These are phyloP conservation scores for Euphorbia tirucalli DNA, from an alignment of 345 rosid species.

Conservation along the genomic window DNA sequence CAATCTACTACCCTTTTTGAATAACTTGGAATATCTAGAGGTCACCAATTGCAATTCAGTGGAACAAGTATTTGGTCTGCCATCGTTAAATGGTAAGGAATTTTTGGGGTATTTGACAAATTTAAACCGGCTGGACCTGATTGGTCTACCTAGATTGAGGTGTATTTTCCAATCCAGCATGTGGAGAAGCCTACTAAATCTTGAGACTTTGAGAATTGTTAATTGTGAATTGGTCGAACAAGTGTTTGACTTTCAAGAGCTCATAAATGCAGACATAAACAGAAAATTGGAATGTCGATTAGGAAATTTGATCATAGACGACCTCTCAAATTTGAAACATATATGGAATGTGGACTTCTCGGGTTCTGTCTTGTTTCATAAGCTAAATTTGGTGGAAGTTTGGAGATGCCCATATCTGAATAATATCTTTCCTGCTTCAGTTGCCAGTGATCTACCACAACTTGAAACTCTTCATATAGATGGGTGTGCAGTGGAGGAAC, in stretches of 20 bases:
- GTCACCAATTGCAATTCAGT: constrained; percentile 6
- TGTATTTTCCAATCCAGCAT: constrained; percentile 1
- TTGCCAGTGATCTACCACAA: constrained; percentile 9
- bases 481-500: constrained; percentile 15
- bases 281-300: not conserved
- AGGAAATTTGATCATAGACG: not conserved
- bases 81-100: not conserved
- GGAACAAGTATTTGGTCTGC: not conserved
- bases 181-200: not conserved
- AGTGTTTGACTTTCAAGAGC: constrained; percentile 16
- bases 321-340: constrained; percentile 13
- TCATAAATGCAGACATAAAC: too few relatives aligned
- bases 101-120: not conserved
- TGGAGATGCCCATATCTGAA: constrained; percentile 5
- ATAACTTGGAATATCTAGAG: constrained; percentile 3
- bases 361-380: constrained; percentile 9
- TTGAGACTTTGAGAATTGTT: not conserved
- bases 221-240: constrained; percentile 9
- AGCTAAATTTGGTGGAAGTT: not conserved
- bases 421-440: constrained; percentile 13
- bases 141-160: constrained; percentile 3
- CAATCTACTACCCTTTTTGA: constrained; percentile 4
- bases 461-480: not conserved
- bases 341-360: constrained; percentile 14
- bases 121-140: not conserved